These are phyloP conservation scores for Exidia glandulosa DNA, from an alignment of 768 basidiomycete genomes.

Conservation along the genomic window DNA sequence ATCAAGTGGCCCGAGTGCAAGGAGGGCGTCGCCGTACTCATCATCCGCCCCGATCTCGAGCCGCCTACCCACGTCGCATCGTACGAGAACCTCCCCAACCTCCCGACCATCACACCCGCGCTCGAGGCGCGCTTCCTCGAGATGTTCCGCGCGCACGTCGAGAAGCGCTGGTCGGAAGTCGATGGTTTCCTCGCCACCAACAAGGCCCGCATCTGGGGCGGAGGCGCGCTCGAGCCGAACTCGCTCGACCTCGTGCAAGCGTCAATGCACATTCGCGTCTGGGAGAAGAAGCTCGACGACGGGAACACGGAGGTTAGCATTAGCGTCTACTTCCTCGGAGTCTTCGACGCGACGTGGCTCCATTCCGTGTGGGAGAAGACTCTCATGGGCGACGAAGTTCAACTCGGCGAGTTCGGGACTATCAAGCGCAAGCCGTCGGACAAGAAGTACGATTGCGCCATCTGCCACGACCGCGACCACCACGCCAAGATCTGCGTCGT, in stretches of 20 bases:
- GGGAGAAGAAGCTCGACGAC: too few relatives aligned
- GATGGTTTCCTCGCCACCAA: background rate
- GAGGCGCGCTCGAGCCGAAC: background rate
- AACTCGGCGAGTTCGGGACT: too few relatives aligned
- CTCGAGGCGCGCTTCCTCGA: background rate
- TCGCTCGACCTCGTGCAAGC: background rate
- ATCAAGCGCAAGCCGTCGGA: too few relatives aligned
- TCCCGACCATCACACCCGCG: background rate
- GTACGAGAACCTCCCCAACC: background rate
- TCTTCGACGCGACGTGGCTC: too few relatives aligned
- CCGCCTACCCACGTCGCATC: background rate
- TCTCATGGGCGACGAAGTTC: too few relatives aligned
- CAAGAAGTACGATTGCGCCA: background rate
- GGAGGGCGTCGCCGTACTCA: background rate
- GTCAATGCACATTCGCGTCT: too few relatives aligned
- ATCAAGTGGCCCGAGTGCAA: background rate
- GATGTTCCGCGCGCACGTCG: background rate
- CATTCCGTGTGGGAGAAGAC: too few relatives aligned
- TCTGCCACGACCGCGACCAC: background rate
- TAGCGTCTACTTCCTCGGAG: too few relatives aligned
- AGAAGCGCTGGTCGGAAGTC: background rate
- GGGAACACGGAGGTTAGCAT: too few relatives aligned
- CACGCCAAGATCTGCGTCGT: background rate
- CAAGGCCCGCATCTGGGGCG: background rate
- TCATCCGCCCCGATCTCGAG: background rate